Percentiles rank a stretch among this genome's conserved stretches.
phyloP scores from a whole-genome alignment of 83 land plant genomes.

The Larix sibirica region DNA sequence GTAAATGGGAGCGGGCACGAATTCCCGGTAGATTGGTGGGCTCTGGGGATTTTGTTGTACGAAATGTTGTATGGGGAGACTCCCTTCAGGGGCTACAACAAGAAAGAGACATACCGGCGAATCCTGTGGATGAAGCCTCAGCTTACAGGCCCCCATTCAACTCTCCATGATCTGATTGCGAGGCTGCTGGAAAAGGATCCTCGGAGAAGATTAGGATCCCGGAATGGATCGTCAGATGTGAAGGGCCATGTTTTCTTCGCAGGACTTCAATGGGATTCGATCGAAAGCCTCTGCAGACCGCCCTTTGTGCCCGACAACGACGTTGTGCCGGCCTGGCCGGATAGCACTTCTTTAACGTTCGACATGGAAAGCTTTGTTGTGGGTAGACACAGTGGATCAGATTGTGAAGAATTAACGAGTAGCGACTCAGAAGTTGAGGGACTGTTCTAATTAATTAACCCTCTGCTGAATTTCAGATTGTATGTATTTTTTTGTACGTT shows the following conservation, averaged over 20 bases:
- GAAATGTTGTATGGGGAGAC: constrained; percentile 31
- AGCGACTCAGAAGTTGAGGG: not conserved
- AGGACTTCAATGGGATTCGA: constrained; percentile 21
- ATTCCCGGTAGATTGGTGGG: constrained; percentile 30
- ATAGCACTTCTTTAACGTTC: not conserved
- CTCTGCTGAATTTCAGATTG: no score
- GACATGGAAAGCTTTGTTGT: not conserved
- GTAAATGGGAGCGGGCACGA: constrained; percentile 27
- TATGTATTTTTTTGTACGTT: no score
- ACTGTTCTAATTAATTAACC: not conserved
- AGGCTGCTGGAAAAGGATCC: constrained; percentile 27
- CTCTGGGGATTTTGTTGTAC: constrained; percentile 27
- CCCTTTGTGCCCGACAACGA: constrained; percentile 17
- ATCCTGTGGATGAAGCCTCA: constrained; percentile 15
- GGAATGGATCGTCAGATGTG: constrained; percentile 16
- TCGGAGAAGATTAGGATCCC: constrained; percentile 12
- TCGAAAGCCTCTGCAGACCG: constrained; percentile 15
- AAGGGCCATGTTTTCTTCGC: constrained; percentile 22
- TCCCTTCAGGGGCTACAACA: constrained; percentile 25
- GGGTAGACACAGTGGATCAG: not conserved
- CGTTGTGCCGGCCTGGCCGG: not conserved
- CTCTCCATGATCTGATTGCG: constrained; percentile 8
- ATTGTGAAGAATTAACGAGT: not conserved
- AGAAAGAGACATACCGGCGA: constrained; percentile 17
- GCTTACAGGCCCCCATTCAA: constrained; percentile 11